These are phyloP conservation scores for Colletotrichum incanum DNA, from an alignment of 2,329 filamentous ascomycete species.

Conservation along the genomic window DNA sequence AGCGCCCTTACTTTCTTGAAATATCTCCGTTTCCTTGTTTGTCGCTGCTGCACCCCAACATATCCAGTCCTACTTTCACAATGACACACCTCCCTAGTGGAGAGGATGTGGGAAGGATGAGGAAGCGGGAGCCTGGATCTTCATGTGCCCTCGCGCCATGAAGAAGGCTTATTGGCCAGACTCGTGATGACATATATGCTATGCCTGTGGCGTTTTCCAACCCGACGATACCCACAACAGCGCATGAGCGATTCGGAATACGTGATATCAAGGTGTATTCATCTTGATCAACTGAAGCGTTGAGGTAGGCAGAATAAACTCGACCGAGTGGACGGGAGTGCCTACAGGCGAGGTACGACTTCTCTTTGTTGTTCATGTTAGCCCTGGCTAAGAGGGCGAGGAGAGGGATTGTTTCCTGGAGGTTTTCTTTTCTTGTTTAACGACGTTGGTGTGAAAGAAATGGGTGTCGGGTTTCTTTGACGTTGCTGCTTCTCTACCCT, in stretches of 20 bases:
- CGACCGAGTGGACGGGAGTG: not conserved
- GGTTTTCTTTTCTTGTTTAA: constrained; percentile 23
- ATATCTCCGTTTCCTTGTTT: constrained; percentile 34
- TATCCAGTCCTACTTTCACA: constrained; percentile 5
- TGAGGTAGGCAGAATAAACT: not conserved
- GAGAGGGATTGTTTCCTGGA: constrained; percentile 21
- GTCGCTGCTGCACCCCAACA: not conserved
- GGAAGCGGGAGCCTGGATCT: not conserved
- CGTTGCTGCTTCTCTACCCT: constrained; percentile 15
- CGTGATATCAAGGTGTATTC: constrained; percentile 16
- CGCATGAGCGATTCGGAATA: not conserved
- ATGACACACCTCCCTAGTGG: constrained; percentile 11
- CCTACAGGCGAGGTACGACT: constrained; percentile 5
- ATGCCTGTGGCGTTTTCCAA: constrained; percentile 18
- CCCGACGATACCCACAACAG: not conserved
- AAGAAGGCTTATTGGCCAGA: not conserved
- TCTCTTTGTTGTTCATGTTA: constrained; percentile 28
- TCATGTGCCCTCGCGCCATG: constrained; percentile 2
- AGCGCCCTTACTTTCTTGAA: constrained; percentile 28
- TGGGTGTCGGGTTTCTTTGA: constrained; percentile 22
- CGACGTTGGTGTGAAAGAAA: constrained; percentile 32
- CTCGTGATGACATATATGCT: not conserved
- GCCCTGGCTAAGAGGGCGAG: constrained; percentile 21
- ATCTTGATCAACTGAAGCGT: not conserved
- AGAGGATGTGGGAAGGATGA: constrained; percentile 2